Evolutionary conservation across 352 stramenopile species (phyloP), one percentile per base, ranked within the genome.

Genomic region (Thalassiosira exigua): DNA sequence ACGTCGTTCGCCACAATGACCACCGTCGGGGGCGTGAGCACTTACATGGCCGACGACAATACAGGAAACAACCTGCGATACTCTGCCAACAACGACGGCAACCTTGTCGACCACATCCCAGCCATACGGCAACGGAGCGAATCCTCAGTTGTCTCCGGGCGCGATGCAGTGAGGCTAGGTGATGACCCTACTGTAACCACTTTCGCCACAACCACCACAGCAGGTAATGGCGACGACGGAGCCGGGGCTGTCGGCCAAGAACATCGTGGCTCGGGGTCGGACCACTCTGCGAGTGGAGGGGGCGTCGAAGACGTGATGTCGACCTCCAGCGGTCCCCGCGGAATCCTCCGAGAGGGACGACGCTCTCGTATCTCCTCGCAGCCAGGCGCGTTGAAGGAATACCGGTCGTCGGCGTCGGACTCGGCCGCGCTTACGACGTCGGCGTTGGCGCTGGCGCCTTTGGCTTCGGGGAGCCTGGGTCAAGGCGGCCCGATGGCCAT

Each of bases 1-100:
- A 50, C 65, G 30, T 75, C 72, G 1, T 75, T 81, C 50, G 50
- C 60, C 19, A 81, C 72, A 3, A 81, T 76, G 57, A 76, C 73
- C 30, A 81, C 73, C 53, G 41, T 32, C 1, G 73, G 73, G 14
- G 73, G 75, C 54, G 29, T 60, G 14, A 52, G 30, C 24, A 74
- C 33, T 39, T 44, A 44, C 36, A 24, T 42, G 53, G 27, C 33
- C 53, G 26, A 36, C 11, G 53, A 32, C 22, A n/a, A 39, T n/a
- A 41, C 53, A 2, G 36, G 7, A 7, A 7, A 14, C 36, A 44
- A 14, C 7, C 7, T 7, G 7, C 36, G 36, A 14, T 14, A 14
- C 7, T 44, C 7, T 14, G 36, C 36, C 36, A 14, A 60, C 22
- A 32, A 5, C 3, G 52, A 60, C 52, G 21, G 52, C 52, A 21